These are phyloP conservation scores for Pistacia atlantica DNA, from an alignment of 345 rosid genomes.

Conservation along the genomic window DNA sequence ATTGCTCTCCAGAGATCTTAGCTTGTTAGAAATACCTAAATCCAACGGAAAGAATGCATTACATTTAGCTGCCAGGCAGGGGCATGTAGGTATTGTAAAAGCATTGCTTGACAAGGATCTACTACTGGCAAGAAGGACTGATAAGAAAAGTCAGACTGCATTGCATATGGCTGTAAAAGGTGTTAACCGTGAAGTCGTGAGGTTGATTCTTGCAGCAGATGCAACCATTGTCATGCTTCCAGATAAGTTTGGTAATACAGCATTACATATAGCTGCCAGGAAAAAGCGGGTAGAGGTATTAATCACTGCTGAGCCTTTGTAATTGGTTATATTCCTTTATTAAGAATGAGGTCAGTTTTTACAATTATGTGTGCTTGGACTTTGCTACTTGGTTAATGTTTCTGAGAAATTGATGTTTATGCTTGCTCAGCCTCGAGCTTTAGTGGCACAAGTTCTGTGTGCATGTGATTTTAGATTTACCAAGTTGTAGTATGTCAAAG, in stretches of 20 bases:
- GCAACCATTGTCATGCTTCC: slow-evolving; percentile 81
- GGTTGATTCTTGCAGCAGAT: slow-evolving; percentile 71
- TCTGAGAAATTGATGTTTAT: neutral
- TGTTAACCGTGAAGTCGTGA: slow-evolving; percentile 61
- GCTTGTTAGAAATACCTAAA: slow-evolving; percentile 61
- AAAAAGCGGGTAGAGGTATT: slow-evolving; percentile 83
- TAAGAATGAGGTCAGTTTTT: neutral
- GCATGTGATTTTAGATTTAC: no score
- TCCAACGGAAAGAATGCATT: slow-evolving; percentile 90
- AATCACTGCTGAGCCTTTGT: neutral
- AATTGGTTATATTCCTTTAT: neutral
- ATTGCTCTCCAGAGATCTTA: slow-evolving; percentile 62
- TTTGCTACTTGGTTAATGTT: neutral
- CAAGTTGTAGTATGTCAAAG: no score
- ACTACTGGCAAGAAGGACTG: slow-evolving; percentile 74
- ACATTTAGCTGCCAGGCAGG: slow-evolving; percentile 91
- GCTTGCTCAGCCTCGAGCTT: neutral
- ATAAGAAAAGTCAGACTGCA: slow-evolving; percentile 94
- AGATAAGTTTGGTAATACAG: slow-evolving; percentile 80
- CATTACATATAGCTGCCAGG: slow-evolving; percentile 84
- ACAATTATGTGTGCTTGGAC: neutral
- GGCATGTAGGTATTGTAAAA: slow-evolving; percentile 79
- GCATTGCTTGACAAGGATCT: slow-evolving; percentile 67
- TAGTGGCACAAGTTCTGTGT: neutral
- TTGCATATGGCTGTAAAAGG: slow-evolving; percentile 99